phyloP scores from a whole-genome alignment of 2,329 filamentous ascomycete genomes.

The Alternaria brassicicola region DNA sequence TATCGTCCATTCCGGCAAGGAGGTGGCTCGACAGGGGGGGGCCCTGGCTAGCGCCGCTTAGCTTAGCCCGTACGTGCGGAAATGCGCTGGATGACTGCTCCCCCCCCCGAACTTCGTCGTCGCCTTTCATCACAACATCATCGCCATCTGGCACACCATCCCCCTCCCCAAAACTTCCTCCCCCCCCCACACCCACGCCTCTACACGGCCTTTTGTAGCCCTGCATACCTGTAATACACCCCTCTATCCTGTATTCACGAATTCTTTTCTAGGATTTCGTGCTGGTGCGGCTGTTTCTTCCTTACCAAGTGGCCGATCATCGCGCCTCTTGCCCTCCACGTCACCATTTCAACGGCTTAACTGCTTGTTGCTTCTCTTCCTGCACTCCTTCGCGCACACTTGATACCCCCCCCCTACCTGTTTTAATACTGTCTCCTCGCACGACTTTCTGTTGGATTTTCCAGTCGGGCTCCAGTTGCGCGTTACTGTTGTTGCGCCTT shows the following conservation, averaged over 20 bases:
- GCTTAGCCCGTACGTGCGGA: slow-evolving; percentile 12
- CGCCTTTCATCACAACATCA: slow-evolving; percentile 28
- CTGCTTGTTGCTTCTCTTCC: slow-evolving; percentile 41
- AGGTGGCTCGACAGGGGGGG: not conserved
- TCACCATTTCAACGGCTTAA: slow-evolving; percentile 42
- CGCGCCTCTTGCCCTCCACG: slow-evolving; percentile 40
- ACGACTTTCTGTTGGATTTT: slow-evolving; percentile 15
- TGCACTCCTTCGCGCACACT: slow-evolving; percentile 41
- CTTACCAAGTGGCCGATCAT: slow-evolving; percentile 40
- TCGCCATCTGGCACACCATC: slow-evolving; percentile 16
- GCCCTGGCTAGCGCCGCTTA: slow-evolving; percentile 12
- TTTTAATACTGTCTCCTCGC: slow-evolving; percentile 38
- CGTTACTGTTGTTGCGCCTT: slow-evolving; percentile 24
- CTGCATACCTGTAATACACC: slow-evolving; percentile 32
- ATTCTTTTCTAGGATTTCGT: slow-evolving; percentile 31
- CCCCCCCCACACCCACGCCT: slow-evolving; percentile 19
- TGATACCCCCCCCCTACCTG: slow-evolving; percentile 36
- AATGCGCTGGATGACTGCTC: slow-evolving; percentile 13
- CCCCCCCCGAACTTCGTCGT: slow-evolving; percentile 19
- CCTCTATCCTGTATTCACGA: slow-evolving; percentile 29
- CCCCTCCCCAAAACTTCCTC: slow-evolving; percentile 20
- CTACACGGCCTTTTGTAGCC: slow-evolving; percentile 32
- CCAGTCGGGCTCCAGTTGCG: slow-evolving; percentile 1
- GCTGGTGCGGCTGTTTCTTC: slow-evolving; percentile 22
- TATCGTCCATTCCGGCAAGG: slow-evolving; percentile 1